Evolutionary conservation across 1,139 yeast genomes (phyloP).

Genomic region (Geotrichum fermentans): DNA sequence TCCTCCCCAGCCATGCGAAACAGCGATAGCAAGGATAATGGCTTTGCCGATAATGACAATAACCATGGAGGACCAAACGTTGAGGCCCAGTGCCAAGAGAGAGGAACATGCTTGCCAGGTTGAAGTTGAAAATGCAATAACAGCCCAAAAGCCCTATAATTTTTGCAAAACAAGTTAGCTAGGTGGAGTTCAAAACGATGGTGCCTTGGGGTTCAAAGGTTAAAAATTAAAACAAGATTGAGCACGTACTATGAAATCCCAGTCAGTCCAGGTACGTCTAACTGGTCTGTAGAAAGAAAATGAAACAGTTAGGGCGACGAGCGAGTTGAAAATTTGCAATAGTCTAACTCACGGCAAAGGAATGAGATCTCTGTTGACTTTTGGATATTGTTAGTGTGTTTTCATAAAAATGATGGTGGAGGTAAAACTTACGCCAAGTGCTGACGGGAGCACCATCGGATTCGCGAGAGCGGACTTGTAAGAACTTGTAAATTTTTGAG

Average conservation of each 20-base stretch:
- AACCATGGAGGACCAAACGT: slow-evolving; percentile 22
- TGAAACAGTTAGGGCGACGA: background rate
- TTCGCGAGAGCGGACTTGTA: slow-evolving; percentile 1
- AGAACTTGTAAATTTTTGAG: background rate
- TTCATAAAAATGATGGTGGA: background rate
- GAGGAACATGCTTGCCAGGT: slow-evolving; percentile 32
- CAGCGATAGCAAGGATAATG: slow-evolving; percentile 24
- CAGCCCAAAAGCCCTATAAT: slow-evolving; percentile 15
- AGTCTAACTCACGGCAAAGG: slow-evolving; percentile 7
- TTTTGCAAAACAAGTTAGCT: background rate
- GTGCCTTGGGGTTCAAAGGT: too few species aligned
- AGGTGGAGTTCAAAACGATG: too few species aligned
- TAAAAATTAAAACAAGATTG: too few species aligned
- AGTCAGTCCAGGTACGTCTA: slow-evolving; percentile 14
- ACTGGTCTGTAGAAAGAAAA: background rate
- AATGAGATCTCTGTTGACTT: slow-evolving; percentile 11
- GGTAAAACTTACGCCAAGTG: slow-evolving; percentile 4
- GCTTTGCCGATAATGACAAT: slow-evolving; percentile 24
- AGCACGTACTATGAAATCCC: slow-evolving; percentile 13
- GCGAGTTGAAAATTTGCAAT: background rate
- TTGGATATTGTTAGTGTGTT: background rate
- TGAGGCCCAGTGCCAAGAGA: slow-evolving; percentile 29
- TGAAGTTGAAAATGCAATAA: slow-evolving; percentile 23
- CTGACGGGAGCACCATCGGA: slow-evolving; percentile 8
- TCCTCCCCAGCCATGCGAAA: slow-evolving; percentile 32